These are phyloP conservation scores for Leucoagaricus sp. DNA, from an alignment of 1,284 basidiomycete genomes.

Conservation along the genomic window DNA sequence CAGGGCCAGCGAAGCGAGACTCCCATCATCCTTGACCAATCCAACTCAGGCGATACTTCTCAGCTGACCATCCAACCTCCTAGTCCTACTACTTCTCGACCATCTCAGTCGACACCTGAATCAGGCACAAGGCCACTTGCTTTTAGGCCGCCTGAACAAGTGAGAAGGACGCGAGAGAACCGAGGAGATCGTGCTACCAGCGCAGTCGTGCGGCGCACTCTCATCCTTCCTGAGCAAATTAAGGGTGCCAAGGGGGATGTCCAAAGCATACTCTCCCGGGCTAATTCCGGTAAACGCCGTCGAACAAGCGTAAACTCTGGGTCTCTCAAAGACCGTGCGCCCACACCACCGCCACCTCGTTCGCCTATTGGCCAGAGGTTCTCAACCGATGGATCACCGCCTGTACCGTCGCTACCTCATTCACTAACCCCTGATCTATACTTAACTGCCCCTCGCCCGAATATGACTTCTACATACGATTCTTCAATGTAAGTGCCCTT, in stretches of 20 bases:
- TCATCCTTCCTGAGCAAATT: conserved; percentile 72
- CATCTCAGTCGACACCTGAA: conserved; percentile 2
- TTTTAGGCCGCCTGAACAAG: conserved; percentile 8
- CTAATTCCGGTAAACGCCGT: conserved; percentile 51
- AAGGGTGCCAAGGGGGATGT: conserved; percentile 44
- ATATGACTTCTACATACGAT: conserved; percentile 65
- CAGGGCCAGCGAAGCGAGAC: conserved; percentile 10
- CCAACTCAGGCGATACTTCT: conserved; percentile 9
- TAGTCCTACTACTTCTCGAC: conserved; percentile 3
- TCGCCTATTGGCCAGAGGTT: conserved; percentile 56
- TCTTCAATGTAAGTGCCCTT: conserved; percentile 59
- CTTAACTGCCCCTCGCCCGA: conserved; percentile 39
- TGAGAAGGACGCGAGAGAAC: conserved; percentile 11
- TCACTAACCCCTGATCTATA: conserved; percentile 50
- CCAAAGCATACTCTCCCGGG: conserved; percentile 49
- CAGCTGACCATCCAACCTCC: conserved; percentile 11
- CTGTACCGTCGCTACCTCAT: conserved; percentile 65
- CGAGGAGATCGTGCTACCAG: conserved; percentile 39
- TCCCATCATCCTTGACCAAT: conserved; percentile 2
- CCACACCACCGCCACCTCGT: conserved; percentile 78
- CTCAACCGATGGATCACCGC: conserved; percentile 62
- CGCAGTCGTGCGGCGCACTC: conserved; percentile 70
- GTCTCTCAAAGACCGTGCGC: conserved; percentile 77
- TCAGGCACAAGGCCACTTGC: conserved; percentile 3
- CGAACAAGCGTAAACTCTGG: conserved; percentile 59